phyloP scores from a whole-genome alignment of 345 rosid species.

The Rhizophora mangle region DNA sequence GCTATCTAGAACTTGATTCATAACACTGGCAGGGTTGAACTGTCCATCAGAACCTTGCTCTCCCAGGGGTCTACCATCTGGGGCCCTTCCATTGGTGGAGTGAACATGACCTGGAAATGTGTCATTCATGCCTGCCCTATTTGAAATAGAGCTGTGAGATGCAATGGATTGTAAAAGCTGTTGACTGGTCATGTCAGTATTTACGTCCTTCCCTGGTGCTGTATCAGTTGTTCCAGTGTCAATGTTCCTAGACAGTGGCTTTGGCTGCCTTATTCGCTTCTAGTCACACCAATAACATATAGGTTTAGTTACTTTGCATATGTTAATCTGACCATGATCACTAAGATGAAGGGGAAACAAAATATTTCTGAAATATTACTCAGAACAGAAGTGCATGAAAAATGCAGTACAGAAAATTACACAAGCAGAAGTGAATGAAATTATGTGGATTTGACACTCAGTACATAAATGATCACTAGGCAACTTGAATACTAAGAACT shows the following conservation, averaged over 20 bases:
- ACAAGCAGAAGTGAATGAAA: too few species aligned
- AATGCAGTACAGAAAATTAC: too few species aligned
- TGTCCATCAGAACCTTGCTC: constrained; percentile 40
- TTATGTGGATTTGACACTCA: too few species aligned
- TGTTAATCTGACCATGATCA: not conserved
- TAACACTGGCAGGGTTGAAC: constrained; percentile 47
- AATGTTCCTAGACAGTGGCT: constrained; percentile 25
- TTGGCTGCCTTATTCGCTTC: constrained; percentile 54
- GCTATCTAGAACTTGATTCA: constrained; percentile 69
- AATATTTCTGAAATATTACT: too few species aligned
- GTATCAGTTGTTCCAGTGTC: constrained; percentile 42
- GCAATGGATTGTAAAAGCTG: constrained; percentile 65
- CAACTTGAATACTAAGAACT: too few species aligned
- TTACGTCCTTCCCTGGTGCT: constrained; percentile 34
- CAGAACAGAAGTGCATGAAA: too few species aligned
- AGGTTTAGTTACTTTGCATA: not conserved
- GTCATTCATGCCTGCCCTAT: constrained; percentile 21
- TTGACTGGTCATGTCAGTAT: constrained; percentile 39
- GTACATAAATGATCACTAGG: too few species aligned
- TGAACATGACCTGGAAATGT: constrained; percentile 21
- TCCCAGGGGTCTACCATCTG: constrained; percentile 26
- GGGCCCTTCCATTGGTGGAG: constrained; percentile 8
- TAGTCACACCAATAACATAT: constrained; percentile 21
- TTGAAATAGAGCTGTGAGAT: constrained; percentile 40
- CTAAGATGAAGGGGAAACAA: too few species aligned